Percentiles rank a stretch among this genome's conserved stretches.
Evolutionary conservation across 306 rosid genomes (phyloP).

Genomic region (Prunus fruticosa): DNA sequence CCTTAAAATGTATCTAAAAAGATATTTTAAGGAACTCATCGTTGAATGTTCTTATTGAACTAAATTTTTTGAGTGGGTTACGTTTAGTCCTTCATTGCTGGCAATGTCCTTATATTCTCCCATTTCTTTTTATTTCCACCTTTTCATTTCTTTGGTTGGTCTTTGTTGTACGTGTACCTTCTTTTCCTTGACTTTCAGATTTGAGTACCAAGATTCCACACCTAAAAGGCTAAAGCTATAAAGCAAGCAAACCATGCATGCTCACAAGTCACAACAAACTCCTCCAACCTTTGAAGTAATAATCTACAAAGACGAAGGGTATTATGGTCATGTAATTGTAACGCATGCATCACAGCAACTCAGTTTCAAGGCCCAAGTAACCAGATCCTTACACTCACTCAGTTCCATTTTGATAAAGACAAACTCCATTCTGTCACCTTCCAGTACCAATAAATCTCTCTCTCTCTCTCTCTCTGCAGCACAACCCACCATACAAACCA

Average conservation of each 20-base stretch:
- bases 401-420: conserved; percentile 44
- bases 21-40: too few species aligned
- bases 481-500: conserved; percentile 24
- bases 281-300: not conserved
- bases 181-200: not conserved
- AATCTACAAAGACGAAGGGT: conserved; percentile 19
- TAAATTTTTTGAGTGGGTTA: too few species aligned
- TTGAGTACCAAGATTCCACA: conserved; percentile 15
- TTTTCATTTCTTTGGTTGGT: not conserved
- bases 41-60: too few species aligned
- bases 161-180: not conserved
- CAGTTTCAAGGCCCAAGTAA: not conserved
- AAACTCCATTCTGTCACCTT: conserved; percentile 44
- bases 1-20: too few species aligned
- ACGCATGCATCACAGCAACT: too few species aligned
- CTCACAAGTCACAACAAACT: not conserved
- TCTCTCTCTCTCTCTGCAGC: conserved; percentile 3
- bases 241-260: not conserved
- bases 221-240: not conserved
- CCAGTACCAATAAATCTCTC: conserved; percentile 27
- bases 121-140: not conserved
- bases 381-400: conserved; percentile 15
- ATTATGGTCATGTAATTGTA: conserved; percentile 12
- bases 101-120: too few species aligned
- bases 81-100: too few species aligned